Conservation (phyloP, 73 alveolate species). For the Tetrahymena elliotti region DNA sequence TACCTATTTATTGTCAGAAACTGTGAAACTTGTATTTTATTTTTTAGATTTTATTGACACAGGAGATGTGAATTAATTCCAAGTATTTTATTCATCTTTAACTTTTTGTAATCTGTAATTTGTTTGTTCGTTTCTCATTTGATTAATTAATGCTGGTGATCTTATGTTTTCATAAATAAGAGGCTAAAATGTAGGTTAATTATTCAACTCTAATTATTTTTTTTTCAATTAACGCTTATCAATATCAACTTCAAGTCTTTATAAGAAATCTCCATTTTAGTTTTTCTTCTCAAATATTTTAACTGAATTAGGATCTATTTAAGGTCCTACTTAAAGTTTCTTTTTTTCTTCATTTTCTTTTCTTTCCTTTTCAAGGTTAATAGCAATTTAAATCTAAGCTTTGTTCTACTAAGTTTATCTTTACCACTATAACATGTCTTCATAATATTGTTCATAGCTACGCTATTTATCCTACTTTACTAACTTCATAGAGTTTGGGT, state of each 20-base stretch:
- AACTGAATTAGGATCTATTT: not conserved
- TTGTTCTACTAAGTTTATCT: not conserved
- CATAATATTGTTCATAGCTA: not conserved
- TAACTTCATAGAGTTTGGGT: not conserved
- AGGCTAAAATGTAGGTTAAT: not conserved
- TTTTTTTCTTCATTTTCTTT: not conserved
- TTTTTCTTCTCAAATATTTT: not conserved
- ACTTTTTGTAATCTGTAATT: not conserved
- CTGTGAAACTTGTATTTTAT: not conserved
- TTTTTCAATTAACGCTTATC: not conserved
- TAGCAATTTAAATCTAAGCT: not conserved
- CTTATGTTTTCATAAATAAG: not conserved
- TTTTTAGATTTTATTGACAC: not conserved
- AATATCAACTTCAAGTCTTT: not conserved
- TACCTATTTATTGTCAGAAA: not conserved
- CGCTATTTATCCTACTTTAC: not conserved
- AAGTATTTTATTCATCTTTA: not conserved
- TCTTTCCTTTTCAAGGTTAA: not conserved
- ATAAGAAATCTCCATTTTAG: not conserved
- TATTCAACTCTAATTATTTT: not conserved
- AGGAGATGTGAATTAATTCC: not conserved
- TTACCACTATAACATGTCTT: not conserved
- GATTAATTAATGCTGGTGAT: not conserved
- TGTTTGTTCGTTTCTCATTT: not conserved
- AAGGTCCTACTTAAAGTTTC: not conserved